Evolutionary conservation across 192 early-diverging fungal genomes (phyloP), one percentile per base, ranked within the genome.

Genomic region (Podila epigama): DNA sequence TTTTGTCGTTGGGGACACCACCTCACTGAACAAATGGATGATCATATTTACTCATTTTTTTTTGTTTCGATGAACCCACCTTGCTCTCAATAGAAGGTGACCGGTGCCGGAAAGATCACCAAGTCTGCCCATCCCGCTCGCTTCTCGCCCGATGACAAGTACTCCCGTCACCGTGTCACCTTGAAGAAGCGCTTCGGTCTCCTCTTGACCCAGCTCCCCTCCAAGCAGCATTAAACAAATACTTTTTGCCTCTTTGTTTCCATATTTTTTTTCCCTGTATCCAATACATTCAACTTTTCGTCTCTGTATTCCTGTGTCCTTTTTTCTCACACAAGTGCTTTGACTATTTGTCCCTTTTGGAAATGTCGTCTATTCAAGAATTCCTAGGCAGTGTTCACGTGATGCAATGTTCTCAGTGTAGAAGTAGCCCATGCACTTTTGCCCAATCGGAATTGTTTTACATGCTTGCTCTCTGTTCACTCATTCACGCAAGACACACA

Each of bases 91-190:
- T 83, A 96, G 96, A 99, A 96, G 87, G 70, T 89, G 31, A 91
- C 90, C 51, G 80, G 87, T 9, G 81, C 75, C 37, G 96, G 96
- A 50, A 80, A 86, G 60, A 84, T 92, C 69, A 99, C 97, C 59
- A 95, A 95, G 81, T 95, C 95, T n/a, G 97, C 97, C 36, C 97
- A 99, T 78, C 97, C 97, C 40, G 97, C 97, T 25, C 94, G 96
- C 54, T 99, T 99, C 87, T 99, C 97, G 31, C 97, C 97, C 53
- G 96, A 99, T 81, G 97, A 99, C 90, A 97, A 97, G 86, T 99
- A 90, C 87, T 97, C 96, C 56, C 92, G 96, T 70, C 96, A 99
- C 82, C 91, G 97, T 65, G 95, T 99, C 22, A 96, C 94, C 27
- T 86, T 99, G 71, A 99, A 99, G 90, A 94, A 92, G 63, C 91